Conservation (phyloP, 2,329 filamentous ascomycete species). For the Conoideocrella luteorostrata region DNA sequence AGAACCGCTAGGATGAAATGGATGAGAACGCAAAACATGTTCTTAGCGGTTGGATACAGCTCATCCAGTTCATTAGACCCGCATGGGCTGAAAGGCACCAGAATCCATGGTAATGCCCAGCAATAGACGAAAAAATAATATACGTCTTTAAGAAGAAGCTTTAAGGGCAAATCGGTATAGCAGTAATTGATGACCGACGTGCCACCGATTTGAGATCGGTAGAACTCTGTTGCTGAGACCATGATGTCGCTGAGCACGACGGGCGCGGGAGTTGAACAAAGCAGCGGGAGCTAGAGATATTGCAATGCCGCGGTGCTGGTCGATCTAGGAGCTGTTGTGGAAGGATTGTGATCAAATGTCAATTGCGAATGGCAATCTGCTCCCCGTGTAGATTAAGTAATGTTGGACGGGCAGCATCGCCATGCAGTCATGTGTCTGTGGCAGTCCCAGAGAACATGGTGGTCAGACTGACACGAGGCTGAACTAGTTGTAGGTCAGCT, state of each 20-base stretch:
- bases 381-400: not conserved
- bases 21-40: conserved; percentile 49
- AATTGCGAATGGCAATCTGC: no score
- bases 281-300: no score
- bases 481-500: not conserved
- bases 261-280: no score
- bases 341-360: no score
- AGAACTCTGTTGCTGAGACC: conserved; percentile 38
- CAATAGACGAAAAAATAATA: conserved; percentile 48
- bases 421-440: not conserved
- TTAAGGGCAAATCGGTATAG: conserved; percentile 52
- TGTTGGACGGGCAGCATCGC: not conserved
- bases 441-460: not conserved
- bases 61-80: conserved; percentile 55
- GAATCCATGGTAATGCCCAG: conserved; percentile 53
- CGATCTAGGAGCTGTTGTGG: no score
- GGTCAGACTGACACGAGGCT: not conserved
- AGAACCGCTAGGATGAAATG: conserved; percentile 52
- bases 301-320: no score
- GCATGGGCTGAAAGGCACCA: conserved; percentile 50
- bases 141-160: conserved; percentile 45
- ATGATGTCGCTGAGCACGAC: not conserved
- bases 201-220: conserved; percentile 53
- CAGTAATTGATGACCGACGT: conserved; percentile 52
- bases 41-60: conserved; percentile 50